Base-by-base conservation (phyloP, 495 filamentous ascomycete species). In the Penicillium cinerascens region DNA sequence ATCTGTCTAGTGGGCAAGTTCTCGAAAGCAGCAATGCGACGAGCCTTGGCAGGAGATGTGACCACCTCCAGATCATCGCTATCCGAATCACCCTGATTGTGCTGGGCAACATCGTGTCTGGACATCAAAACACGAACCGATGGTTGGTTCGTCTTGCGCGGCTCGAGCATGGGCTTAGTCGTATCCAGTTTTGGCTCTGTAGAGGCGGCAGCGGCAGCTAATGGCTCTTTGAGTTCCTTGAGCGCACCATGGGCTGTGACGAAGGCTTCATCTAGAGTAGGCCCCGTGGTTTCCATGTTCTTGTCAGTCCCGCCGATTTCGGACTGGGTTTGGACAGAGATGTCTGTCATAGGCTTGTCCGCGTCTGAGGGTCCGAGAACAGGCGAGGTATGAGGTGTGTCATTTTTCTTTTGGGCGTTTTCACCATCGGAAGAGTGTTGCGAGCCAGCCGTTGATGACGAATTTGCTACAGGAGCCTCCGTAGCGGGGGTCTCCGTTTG, bases 51-150 rank as follows among this genome's bases (percentile, higher is more conserved):
- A 29, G 71, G 63, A 1, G 70, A 72, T 4, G 75, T 76, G 23
- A 87, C 56, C 18, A 87, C 77, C 49, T 88, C 82, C 9, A 88
- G 67, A 44, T 89, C 87, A 43, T 89, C 87, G 51, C 79, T 82
- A 48, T 89, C 87, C 0, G 85, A 88, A 49, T 83, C 82, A 16
- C 73, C 71, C 40, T 69, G 52, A 49, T 74, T 68, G 43, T 70
- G 61, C 43, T 59, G 59, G 11, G 73, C 69, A n/a, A 77, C 63
- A 46, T 65, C 46, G 52, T 76, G 51, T 21, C 70, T 54, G 2
- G 66, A 72, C 38, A 76, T 60, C 5, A 66, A 64, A 15, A 78
- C 73, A 15, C 68, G 70, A 35, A 72, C 65, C n/a, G 73, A 55
- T 3, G 63, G 67, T 17, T 54, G 52, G 5, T 59, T 69, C 8